These are phyloP conservation scores for Colletotrichum coccodes DNA, from an alignment of 2,329 filamentous ascomycete species.

Conservation along the genomic window DNA sequence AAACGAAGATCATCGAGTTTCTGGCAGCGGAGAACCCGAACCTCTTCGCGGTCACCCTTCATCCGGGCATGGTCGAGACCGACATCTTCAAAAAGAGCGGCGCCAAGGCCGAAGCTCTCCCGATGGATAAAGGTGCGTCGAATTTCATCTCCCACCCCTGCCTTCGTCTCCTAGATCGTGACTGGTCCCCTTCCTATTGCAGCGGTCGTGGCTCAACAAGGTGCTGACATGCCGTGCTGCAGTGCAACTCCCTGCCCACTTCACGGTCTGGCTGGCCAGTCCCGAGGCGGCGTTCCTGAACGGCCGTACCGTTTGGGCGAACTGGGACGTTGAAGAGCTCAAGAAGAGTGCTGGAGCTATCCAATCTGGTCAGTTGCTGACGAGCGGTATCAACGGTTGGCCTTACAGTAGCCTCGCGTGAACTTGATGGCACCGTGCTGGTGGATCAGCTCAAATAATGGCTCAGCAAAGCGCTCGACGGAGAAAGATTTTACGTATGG, in stretches of 20 bases:
- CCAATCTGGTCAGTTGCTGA: conserved; percentile 17
- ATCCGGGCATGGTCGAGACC: conserved; percentile 39
- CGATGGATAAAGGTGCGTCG: conserved; percentile 35
- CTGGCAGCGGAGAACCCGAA: conserved; percentile 38
- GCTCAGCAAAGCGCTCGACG: background rate
- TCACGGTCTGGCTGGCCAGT: conserved; percentile 55
- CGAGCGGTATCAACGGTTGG: conserved; percentile 23
- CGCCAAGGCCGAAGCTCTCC: conserved; percentile 34
- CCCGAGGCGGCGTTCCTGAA: conserved; percentile 58
- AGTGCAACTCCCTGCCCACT: conserved; percentile 50
- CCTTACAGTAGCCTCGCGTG: conserved; percentile 17
- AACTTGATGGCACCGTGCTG: background rate
- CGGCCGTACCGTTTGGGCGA: conserved; percentile 56
- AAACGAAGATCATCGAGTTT: conserved; percentile 46
- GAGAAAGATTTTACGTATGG: background rate
- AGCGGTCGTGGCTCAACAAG: conserved; percentile 2
- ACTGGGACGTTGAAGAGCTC: conserved; percentile 63
- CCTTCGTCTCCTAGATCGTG: background rate
- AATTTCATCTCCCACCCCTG: background rate
- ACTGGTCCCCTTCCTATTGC: background rate
- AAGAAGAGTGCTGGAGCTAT: conserved; percentile 37
- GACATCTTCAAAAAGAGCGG: conserved; percentile 36
- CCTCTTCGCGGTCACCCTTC: conserved; percentile 36
- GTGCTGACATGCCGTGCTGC: conserved; percentile 25
- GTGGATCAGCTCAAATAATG: background rate